Evolutionary conservation across 192 early-diverging fungal species (phyloP).

Genomic region (Diversispora eburnea): DNA sequence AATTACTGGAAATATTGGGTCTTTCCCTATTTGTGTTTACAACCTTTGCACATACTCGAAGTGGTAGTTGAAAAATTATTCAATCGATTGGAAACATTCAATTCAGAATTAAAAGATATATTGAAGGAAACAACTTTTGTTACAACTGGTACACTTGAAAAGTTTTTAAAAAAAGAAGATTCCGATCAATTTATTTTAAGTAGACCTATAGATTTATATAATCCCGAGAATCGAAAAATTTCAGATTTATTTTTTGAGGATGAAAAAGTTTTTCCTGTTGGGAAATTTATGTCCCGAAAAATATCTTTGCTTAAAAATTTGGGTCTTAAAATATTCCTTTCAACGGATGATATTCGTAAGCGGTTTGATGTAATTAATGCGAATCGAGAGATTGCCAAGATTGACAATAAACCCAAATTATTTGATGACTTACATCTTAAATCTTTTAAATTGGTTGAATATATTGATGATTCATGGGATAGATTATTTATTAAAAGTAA

Average conservation of each 20-base stretch:
- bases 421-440: neutral
- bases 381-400: neutral
- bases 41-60: no score
- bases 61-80: neutral
- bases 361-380: neutral
- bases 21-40: neutral
- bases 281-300: no score
- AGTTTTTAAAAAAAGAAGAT: neutral
- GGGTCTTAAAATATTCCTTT: neutral
- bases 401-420: neutral
- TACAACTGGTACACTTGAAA: neutral
- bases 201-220: neutral
- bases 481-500: neutral
- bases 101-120: neutral
- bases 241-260: conserved; percentile 3
- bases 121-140: neutral
- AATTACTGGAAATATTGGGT: neutral
- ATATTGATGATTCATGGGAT: neutral
- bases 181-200: neutral
- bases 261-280: neutral
- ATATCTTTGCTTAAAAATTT: neutral
- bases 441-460: neutral
- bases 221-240: neutral
- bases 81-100: neutral
- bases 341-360: neutral